Percentiles rank a stretch among this genome's conserved stretches.
phyloP scores from a whole-genome alignment of 768 basidiomycete genomes.

The Boletellus sp. region DNA sequence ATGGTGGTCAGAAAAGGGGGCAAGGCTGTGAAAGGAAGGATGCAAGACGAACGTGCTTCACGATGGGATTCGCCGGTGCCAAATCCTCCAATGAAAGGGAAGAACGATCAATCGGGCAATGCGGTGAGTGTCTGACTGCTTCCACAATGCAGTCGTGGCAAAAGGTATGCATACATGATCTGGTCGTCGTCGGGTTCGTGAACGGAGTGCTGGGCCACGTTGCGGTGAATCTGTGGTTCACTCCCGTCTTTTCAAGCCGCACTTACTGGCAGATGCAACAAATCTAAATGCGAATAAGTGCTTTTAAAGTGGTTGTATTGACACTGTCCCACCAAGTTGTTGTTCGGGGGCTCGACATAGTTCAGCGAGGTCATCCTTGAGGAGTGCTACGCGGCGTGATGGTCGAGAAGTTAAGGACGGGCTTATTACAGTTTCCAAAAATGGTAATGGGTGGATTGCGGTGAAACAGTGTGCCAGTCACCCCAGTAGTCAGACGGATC shows the following conservation, averaged over 20 bases:
- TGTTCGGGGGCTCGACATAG: conserved; percentile 61
- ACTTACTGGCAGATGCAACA: conserved; percentile 74
- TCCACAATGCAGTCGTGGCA: conserved; percentile 76
- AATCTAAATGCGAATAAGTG: conserved; percentile 40
- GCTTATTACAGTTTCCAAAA: conserved; percentile 2
- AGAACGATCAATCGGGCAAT: conserved; percentile 84
- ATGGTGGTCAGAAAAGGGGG: conserved; percentile 5
- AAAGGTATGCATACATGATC: conserved; percentile 80
- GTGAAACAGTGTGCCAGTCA: too few relatives aligned
- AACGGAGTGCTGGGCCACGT: conserved; percentile 56
- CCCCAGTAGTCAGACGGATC: too few relatives aligned
- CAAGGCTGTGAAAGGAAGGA: conserved; percentile 2
- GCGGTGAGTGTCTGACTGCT: conserved; percentile 61
- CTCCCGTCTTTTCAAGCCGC: not conserved
- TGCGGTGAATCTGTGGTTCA: conserved; percentile 8
- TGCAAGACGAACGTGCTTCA: conserved; percentile 48
- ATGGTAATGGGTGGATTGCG: conserved; percentile 8
- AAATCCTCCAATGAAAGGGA: conserved; percentile 58
- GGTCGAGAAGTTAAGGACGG: not conserved
- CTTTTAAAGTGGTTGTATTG: not conserved
- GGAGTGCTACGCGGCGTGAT: not conserved
- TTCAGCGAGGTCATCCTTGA: conserved; percentile 32
- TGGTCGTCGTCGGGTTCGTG: conserved; percentile 68
- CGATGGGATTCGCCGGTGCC: conserved; percentile 64
- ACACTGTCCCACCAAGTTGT: conserved; percentile 53